Evolutionary conservation across 2,329 filamentous ascomycete species (phyloP).

Genomic region (Sporothrix humicola): DNA sequence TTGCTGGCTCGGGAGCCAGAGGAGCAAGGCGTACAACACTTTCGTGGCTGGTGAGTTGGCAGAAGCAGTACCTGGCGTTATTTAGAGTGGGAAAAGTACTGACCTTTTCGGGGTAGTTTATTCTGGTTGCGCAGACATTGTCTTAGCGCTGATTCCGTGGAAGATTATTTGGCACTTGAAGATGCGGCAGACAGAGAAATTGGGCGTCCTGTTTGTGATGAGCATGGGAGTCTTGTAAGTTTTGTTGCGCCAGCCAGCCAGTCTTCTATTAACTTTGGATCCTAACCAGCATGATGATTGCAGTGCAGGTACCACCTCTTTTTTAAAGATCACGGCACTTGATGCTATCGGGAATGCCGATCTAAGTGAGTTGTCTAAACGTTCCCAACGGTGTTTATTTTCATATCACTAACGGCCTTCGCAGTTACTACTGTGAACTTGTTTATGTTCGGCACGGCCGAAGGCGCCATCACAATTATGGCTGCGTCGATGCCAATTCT

Average conservation of each 20-base stretch:
- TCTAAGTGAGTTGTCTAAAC: background rate
- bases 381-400: too few relatives aligned
- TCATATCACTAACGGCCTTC: too few relatives aligned
- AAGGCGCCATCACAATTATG: too few relatives aligned
- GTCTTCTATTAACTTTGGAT: too few relatives aligned
- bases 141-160: background rate
- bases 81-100: too few relatives aligned
- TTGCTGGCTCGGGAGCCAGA: background rate
- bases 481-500: too few relatives aligned
- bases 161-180: background rate
- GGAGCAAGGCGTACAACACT: background rate
- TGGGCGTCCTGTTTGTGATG: slow-evolving; percentile 3
- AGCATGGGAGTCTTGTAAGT: background rate
- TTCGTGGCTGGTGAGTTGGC: background rate
- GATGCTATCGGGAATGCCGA: background rate
- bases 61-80: too few relatives aligned
- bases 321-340: background rate
- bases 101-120: background rate
- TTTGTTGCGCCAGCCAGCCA: too few relatives aligned
- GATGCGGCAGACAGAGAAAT: background rate
- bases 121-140: background rate
- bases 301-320: background rate
- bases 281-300: too few relatives aligned
- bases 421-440: too few relatives aligned
- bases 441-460: too few relatives aligned